Conservation (phyloP, 2,329 filamentous ascomycete species). For the Ophiocordyceps robertsii region DNA sequence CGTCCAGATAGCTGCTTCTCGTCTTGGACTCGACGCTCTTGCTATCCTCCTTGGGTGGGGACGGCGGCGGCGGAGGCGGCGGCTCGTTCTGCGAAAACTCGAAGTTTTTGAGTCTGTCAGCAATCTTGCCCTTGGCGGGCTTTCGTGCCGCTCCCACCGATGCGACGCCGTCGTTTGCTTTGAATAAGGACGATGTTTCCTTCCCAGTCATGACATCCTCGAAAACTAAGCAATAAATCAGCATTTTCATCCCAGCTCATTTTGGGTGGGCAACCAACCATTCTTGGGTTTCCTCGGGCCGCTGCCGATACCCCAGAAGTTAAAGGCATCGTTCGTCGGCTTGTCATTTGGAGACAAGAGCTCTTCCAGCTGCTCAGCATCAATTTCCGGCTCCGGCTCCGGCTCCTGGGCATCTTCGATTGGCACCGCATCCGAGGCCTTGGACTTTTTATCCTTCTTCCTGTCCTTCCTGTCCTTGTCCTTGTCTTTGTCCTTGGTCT, state of each 20-base stretch:
- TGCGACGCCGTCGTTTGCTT: constrained; percentile 18
- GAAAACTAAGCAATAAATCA: constrained; percentile 34
- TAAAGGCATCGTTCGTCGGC: constrained; percentile 30
- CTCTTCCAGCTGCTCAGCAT: constrained; percentile 28
- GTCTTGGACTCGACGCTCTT: constrained; percentile 23
- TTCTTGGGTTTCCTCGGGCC: constrained; percentile 28
- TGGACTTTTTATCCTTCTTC: constrained; percentile 9
- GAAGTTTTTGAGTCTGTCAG: constrained; percentile 43
- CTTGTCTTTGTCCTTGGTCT: constrained; percentile 5
- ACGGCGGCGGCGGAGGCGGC: constrained; percentile 27
- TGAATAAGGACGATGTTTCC: constrained; percentile 26
- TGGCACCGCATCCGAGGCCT: neutral
- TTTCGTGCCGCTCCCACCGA: constrained; percentile 33
- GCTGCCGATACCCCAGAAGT: constrained; percentile 38
- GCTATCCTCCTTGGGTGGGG: constrained; percentile 9
- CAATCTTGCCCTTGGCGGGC: constrained; percentile 35
- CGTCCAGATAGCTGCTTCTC: constrained; percentile 22
- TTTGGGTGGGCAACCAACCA: constrained; percentile 18
- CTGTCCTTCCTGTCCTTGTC: too few species aligned
- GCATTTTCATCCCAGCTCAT: constrained; percentile 24
- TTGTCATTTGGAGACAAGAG: constrained; percentile 20
- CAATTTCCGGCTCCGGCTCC: constrained; percentile 17
- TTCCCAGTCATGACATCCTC: constrained; percentile 28
- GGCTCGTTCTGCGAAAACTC: constrained; percentile 26
- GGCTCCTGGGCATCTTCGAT: neutral